Evolutionary conservation across 78 protist genomes (phyloP), one percentile per base, ranked within the genome.

Genomic region (Dictyostelium purpureum): DNA sequence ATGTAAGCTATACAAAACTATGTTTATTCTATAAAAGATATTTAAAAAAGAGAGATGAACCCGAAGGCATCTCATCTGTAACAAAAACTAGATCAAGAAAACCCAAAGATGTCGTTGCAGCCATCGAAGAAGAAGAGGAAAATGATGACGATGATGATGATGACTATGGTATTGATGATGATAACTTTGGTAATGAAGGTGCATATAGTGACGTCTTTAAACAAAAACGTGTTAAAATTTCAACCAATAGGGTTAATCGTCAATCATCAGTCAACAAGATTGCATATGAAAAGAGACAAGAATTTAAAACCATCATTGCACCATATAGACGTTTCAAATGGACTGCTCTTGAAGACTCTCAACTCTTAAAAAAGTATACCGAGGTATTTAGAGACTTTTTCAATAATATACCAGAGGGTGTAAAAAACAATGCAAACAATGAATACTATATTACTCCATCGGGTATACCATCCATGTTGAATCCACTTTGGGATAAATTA

Each of bases 401-500:
- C 21, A n/a, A 10, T 51, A 75, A 21, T 3, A 16, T 51, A n/a
- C 81, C 67, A 16, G 66, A 75, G 26, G 61, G 28, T 28, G 47
- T 12, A 19, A 75, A 52, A 75, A 28, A 38, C 42, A 56, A 51
- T 35, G 28, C 61, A 2, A 75, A 75, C 12, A 19, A 19, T 16
- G 52, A 47, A 28, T 51, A 75, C 51, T 75, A 18, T 35, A 51
- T 75, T 2, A 75, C 81, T 6, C 81, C 81, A 28, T 75, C 81
- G 0, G 81, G 81, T 52, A 51, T 75, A 19, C 81, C 81, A 43
- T 28, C 67, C 5, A 51, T 75, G 42, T 35, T 75, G 16, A 75
- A 75, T 75, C 67, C 61, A 19, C 12, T 47, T 6, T 75, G 81
- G 81, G 66, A 75, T 2, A 21, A 26, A 19, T 24, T 75, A 12